phyloP scores from a whole-genome alignment of 2,329 filamentous ascomycete species.

The Penicillium janthinellum region DNA sequence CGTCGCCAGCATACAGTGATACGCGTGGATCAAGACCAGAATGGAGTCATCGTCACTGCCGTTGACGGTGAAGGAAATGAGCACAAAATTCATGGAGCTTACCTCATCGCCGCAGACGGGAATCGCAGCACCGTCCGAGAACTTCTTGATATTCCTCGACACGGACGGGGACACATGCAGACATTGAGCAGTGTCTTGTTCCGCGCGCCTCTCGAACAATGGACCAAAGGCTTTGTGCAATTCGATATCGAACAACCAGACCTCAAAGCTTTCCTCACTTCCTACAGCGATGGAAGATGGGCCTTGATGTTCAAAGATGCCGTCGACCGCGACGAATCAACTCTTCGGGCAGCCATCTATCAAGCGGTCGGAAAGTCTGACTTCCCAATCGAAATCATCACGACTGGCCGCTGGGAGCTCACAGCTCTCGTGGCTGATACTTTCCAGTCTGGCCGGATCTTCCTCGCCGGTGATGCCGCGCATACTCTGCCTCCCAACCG shows the following conservation, averaged over 20 bases:
- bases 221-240: conserved; percentile 21
- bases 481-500: conserved; percentile 34
- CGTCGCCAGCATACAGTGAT: conserved; percentile 37
- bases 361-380: conserved; percentile 34
- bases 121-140: conserved; percentile 23
- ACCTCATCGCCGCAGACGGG: conserved; percentile 46
- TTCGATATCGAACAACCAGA: conserved; percentile 24
- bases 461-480: conserved; percentile 38
- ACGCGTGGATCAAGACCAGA: conserved; percentile 25
- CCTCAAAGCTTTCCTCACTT: conserved; percentile 26
- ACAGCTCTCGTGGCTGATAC: conserved; percentile 31
- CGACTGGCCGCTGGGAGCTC: conserved; percentile 37
- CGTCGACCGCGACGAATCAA: conserved; percentile 24
- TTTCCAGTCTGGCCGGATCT: conserved; percentile 34
- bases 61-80: conserved; percentile 13
- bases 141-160: conserved; percentile 21
- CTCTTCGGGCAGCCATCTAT: conserved; percentile 24
- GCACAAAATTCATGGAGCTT: conserved; percentile 32
- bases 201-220: conserved; percentile 19
- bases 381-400: conserved; percentile 36
- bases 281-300: conserved; percentile 29
- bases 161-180: conserved; percentile 25
- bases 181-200: conserved; percentile 30
- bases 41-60: conserved; percentile 30
- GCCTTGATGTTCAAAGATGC: conserved; percentile 29